Evolutionary conservation across 768 basidiomycete species (phyloP).

Genomic region (Leucocoprinus sp.): DNA sequence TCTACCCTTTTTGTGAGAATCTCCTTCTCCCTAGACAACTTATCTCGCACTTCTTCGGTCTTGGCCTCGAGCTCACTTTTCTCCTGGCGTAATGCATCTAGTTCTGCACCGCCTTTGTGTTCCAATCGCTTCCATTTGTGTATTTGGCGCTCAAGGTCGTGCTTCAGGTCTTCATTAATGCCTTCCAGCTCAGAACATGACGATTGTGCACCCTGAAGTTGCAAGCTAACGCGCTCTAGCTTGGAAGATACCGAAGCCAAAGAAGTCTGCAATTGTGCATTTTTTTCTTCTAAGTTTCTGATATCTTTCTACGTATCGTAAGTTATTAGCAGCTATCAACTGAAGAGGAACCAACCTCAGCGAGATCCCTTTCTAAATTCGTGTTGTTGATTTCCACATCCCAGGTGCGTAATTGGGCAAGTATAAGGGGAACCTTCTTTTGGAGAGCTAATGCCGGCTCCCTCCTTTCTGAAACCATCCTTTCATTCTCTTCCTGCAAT

Average conservation of each 20-base stretch:
- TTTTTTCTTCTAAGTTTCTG: conserved; percentile 37
- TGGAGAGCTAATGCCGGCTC: conserved; percentile 35
- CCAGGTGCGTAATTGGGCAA: conserved; percentile 25
- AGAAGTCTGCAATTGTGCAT: conserved; percentile 40
- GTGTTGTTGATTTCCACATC: conserved; percentile 30
- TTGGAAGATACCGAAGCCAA: conserved; percentile 39
- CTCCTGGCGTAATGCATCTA: conserved; percentile 45
- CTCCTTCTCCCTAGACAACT: conserved; percentile 22
- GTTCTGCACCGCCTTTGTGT: conserved; percentile 51
- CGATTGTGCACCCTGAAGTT: conserved; percentile 48
- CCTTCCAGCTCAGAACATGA: conserved; percentile 47
- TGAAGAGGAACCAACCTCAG: conserved; percentile 30
- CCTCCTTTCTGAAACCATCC: conserved; percentile 39
- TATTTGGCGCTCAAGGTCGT: conserved; percentile 53
- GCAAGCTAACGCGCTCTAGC: conserved; percentile 48
- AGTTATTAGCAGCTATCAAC: background rate
- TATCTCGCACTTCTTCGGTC: conserved; percentile 37
- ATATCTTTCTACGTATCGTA: conserved; percentile 25
- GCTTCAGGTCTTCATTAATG: conserved; percentile 49
- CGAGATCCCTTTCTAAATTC: conserved; percentile 36
- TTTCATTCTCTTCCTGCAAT: conserved; percentile 45
- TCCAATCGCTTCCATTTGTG: conserved; percentile 65
- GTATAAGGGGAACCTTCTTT: conserved; percentile 24
- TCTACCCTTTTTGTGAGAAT: conserved; percentile 30
- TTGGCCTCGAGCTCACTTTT: conserved; percentile 50